These are phyloP conservation scores for Phytophthora syringae DNA, from an alignment of 352 stramenopile species.

Conservation along the genomic window DNA sequence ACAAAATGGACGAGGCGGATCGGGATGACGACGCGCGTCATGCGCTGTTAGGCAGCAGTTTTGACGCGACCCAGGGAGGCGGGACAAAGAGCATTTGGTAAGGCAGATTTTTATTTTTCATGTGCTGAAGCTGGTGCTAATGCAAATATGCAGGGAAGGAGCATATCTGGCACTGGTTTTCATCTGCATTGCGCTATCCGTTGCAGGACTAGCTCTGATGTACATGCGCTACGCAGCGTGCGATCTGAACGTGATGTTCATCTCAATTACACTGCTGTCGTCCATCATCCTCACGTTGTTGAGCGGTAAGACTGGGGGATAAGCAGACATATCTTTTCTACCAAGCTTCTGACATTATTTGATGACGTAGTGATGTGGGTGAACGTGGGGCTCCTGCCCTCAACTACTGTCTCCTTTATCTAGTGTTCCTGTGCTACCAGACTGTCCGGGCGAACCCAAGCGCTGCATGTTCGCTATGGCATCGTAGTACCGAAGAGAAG, in stretches of 20 bases:
- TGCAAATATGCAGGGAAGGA: constrained; percentile 48
- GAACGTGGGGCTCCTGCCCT: constrained; percentile 66
- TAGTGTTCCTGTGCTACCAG: constrained; percentile 78
- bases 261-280: constrained; percentile 59
- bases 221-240: constrained; percentile 57
- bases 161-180: constrained; percentile 59
- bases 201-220: constrained; percentile 58
- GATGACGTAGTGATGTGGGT: constrained; percentile 53
- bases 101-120: neutral
- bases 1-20: constrained; percentile 73
- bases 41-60: constrained; percentile 45
- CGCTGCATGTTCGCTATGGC: constrained; percentile 43
- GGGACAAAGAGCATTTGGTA: constrained; percentile 34
- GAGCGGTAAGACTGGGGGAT: constrained; percentile 45
- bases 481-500: constrained; percentile 37
- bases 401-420: constrained; percentile 62
- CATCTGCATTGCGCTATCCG: constrained; percentile 38
- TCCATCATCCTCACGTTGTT: constrained; percentile 52
- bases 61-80: constrained; percentile 32
- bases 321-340: neutral
- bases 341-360: constrained; percentile 13
- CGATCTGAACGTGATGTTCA: constrained; percentile 65
- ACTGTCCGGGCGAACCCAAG: constrained; percentile 72
- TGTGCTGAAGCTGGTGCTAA: neutral
- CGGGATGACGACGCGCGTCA: constrained; percentile 58